Evolutionary conservation across 768 basidiomycete species (phyloP).

Genomic region (Pleurotus sapidus): DNA sequence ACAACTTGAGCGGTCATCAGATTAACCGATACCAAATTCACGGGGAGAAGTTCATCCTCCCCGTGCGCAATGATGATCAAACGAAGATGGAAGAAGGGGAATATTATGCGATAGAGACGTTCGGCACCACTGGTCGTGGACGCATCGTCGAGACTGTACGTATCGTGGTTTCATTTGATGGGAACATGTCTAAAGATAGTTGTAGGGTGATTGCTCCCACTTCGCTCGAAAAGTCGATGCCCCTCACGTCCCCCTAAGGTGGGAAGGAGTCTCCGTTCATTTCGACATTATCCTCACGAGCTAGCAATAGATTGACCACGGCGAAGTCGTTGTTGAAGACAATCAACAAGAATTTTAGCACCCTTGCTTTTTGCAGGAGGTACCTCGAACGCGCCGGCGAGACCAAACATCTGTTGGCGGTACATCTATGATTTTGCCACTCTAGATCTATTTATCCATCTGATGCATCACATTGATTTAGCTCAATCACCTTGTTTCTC

Average conservation of each 20-base stretch:
- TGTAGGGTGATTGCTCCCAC: slow-evolving; percentile 89
- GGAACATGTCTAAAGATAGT: slow-evolving; percentile 2
- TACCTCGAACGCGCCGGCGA: slow-evolving; percentile 94
- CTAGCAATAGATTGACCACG: slow-evolving; percentile 58
- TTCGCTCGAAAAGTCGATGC: slow-evolving; percentile 77
- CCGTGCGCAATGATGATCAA: slow-evolving; percentile 86
- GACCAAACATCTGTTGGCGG: slow-evolving; percentile 89
- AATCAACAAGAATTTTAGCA: slow-evolving; percentile 92
- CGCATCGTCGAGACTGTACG: slow-evolving; percentile 78
- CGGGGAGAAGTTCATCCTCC: slow-evolving; percentile 87
- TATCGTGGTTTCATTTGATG: neutral
- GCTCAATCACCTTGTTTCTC: slow-evolving; percentile 87
- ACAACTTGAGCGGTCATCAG: slow-evolving; percentile 92
- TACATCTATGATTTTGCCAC: slow-evolving; percentile 30
- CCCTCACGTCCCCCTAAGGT: slow-evolving; percentile 75
- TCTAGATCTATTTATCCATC: neutral
- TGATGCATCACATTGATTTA: slow-evolving; percentile 23
- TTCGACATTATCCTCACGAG: neutral
- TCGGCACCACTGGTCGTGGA: slow-evolving; percentile 94
- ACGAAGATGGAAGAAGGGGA: slow-evolving; percentile 99
- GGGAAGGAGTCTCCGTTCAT: slow-evolving; percentile 15
- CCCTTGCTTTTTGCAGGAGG: slow-evolving; percentile 91
- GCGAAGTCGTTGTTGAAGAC: slow-evolving; percentile 84
- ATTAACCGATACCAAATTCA: slow-evolving; percentile 92
- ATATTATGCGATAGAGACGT: slow-evolving; percentile 98